Conservation (phyloP, 106 monocot species). For the Narthecium ossifragum region DNA sequence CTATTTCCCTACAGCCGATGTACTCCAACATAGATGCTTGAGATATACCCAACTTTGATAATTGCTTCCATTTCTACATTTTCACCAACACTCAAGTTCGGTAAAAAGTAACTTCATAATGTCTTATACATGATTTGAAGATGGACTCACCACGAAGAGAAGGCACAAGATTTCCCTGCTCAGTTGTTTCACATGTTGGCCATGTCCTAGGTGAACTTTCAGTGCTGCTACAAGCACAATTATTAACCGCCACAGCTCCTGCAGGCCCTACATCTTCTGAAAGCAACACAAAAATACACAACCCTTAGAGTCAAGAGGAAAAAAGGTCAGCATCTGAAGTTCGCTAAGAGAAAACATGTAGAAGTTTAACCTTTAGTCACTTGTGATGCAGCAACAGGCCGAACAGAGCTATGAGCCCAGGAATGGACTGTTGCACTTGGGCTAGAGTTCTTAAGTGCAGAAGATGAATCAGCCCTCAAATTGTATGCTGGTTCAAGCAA, state of each 20-base stretch:
- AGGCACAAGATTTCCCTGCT: slow-evolving; percentile 54
- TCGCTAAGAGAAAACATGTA: neutral
- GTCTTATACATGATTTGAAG: neutral
- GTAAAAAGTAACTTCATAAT: neutral
- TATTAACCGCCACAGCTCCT: slow-evolving; percentile 32
- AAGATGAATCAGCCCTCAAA: slow-evolving; percentile 46
- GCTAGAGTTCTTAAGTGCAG: slow-evolving; percentile 43
- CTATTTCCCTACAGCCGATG: no score
- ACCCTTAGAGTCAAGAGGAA: no score
- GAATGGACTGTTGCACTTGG: slow-evolving; percentile 45
- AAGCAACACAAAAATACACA: no score
- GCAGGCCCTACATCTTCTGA: slow-evolving; percentile 53
- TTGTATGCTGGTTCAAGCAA: slow-evolving; percentile 41
- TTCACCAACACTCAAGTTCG: no score
- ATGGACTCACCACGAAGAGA: slow-evolving; percentile 52
- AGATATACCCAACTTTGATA: no score
- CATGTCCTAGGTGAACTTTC: slow-evolving; percentile 40
- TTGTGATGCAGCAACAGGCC: slow-evolving; percentile 28
- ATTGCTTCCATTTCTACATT: no score
- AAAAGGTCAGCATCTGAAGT: no score
- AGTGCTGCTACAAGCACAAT: slow-evolving; percentile 57
- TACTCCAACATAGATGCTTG: no score
- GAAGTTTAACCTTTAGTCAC: slow-evolving; percentile 41
- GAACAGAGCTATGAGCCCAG: slow-evolving; percentile 55
- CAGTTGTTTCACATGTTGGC: slow-evolving; percentile 46